phyloP scores from a whole-genome alignment of 1,284 basidiomycete genomes.

The Bjerkandera adusta region DNA sequence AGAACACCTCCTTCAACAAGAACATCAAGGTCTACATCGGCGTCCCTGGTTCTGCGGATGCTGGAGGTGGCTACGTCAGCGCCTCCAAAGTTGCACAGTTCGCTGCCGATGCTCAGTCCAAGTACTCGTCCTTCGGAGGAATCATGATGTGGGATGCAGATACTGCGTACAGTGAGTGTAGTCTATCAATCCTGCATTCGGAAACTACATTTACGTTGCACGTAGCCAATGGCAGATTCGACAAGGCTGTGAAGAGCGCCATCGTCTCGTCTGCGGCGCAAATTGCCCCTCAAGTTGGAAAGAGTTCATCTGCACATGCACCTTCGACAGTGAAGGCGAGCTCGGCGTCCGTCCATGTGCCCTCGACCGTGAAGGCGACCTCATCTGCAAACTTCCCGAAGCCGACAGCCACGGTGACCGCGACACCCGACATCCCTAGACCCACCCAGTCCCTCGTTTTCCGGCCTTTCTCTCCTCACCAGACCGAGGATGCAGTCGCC shows the following conservation, averaged over 20 bases:
- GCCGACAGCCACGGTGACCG: background rate
- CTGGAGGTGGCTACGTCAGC: conserved; percentile 50
- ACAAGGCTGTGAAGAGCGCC: conserved; percentile 27
- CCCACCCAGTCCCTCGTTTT: too few relatives aligned
- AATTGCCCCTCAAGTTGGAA: conserved; percentile 8
- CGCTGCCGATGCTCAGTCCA: conserved; percentile 37
- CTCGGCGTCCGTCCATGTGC: conserved; percentile 5
- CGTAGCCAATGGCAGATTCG: conserved; percentile 28
- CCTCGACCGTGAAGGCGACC: background rate
- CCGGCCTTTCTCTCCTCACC: conserved; percentile 3
- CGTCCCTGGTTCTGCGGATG: conserved; percentile 47
- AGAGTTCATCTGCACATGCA: conserved; percentile 1
- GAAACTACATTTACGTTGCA: conserved; percentile 10
- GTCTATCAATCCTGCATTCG: background rate
- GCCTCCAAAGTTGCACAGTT: conserved; percentile 43
- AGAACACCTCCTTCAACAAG: conserved; percentile 48
- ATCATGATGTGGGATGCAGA: conserved; percentile 49
- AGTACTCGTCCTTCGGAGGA: conserved; percentile 63
- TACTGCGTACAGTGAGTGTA: conserved; percentile 25
- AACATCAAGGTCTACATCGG: conserved; percentile 61
- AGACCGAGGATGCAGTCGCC: conserved; percentile 8
- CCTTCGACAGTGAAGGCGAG: background rate
- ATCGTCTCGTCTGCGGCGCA: conserved; percentile 21
- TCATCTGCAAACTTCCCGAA: background rate
- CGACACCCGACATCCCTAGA: conserved; percentile 2